These are phyloP conservation scores for Pseudocercospora ulei DNA, from an alignment of 2,329 filamentous ascomycete species.

Conservation along the genomic window DNA sequence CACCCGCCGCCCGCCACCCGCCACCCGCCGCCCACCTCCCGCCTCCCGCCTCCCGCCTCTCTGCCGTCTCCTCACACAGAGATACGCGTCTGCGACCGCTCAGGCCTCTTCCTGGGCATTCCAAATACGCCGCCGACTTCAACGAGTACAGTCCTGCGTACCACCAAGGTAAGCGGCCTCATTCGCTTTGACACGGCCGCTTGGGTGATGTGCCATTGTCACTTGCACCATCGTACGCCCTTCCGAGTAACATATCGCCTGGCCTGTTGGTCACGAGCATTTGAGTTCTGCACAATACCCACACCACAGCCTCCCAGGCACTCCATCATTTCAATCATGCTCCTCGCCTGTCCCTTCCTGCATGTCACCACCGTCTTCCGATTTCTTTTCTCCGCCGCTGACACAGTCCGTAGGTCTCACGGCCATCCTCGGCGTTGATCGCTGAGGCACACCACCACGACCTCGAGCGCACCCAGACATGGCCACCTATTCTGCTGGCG, in stretches of 20 bases:
- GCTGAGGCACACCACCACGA: background rate
- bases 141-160: constrained; percentile 18
- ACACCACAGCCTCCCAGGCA: constrained; percentile 3
- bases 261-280: constrained; percentile 16
- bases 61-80: background rate
- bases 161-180: constrained; percentile 21
- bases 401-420: constrained; percentile 3
- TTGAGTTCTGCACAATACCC: constrained; percentile 18
- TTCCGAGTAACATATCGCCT: constrained; percentile 17
- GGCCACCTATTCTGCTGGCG: constrained; percentile 17
- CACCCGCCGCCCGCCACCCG: too few species aligned
- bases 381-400: constrained; percentile 2
- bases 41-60: background rate
- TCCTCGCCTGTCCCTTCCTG: constrained; percentile 2
- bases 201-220: constrained; percentile 12
- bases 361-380: constrained; percentile 4
- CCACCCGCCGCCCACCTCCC: too few species aligned
- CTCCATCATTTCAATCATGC: constrained; percentile 8
- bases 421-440: background rate
- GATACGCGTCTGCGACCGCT: too few species aligned
- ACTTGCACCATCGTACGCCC: constrained; percentile 13
- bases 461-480: constrained; percentile 8
- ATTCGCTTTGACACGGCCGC: constrained; percentile 15
- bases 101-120: constrained; percentile 12
- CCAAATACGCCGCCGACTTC: constrained; percentile 14